Percentiles rank a stretch among this genome's conserved stretches.
These are phyloP conservation scores for Triticum urartu DNA, from an alignment of 176 grass and related monocot genomes.

Conservation along the genomic window DNA sequence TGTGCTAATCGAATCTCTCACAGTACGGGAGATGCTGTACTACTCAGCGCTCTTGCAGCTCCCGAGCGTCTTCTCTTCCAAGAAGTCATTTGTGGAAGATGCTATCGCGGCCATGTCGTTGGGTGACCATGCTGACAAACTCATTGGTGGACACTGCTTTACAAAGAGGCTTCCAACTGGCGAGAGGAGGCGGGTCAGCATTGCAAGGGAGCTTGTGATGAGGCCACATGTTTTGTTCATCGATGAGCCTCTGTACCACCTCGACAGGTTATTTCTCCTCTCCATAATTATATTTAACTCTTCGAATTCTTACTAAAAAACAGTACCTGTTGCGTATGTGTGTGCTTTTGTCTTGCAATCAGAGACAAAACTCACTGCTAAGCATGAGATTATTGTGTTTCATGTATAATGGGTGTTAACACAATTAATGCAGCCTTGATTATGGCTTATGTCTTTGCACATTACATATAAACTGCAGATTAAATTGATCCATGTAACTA, in stretches of 20 bases:
- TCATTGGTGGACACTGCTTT: constrained; percentile 83
- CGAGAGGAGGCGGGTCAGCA: constrained; percentile 85
- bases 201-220: constrained; percentile 91
- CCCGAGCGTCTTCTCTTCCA: constrained; percentile 65
- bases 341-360: no score
- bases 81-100: constrained; percentile 70
- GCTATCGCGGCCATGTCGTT: constrained; percentile 80
- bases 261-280: constrained; percentile 62
- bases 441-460: not conserved
- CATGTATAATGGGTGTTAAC: not conserved
- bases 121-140: constrained; percentile 73
- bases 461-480: not conserved
- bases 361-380: not conserved
- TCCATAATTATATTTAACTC: not conserved
- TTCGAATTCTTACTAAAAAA: not conserved
- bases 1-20: constrained; percentile 79
- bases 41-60: constrained; percentile 80
- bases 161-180: constrained; percentile 56
- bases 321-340: not conserved
- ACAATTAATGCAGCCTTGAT: not conserved
- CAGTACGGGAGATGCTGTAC: constrained; percentile 88
- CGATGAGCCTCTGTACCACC: constrained; percentile 85
- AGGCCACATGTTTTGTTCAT: constrained; percentile 87
- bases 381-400: no score
- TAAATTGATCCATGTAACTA: not conserved